Conservation (phyloP, 805 yeast genomes). For the Schwanniomyces pseudopolymorphus region DNA sequence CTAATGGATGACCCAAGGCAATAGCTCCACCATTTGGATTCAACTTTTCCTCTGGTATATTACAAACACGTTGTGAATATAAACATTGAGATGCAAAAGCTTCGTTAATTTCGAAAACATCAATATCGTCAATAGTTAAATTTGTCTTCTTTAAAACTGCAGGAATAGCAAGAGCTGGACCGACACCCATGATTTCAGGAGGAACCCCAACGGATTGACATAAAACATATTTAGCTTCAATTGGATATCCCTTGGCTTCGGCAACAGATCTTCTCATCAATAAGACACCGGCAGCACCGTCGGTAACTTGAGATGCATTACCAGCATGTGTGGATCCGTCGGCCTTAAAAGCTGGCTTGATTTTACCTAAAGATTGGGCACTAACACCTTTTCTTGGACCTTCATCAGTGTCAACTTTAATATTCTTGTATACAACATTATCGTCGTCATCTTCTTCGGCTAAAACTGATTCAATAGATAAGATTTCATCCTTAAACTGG, state of each 20-base stretch:
- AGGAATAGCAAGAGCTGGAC: constrained; percentile 96
- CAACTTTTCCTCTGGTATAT: constrained; percentile 60
- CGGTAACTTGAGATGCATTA: constrained; percentile 93
- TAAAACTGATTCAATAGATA: constrained; percentile 69
- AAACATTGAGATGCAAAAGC: constrained; percentile 96
- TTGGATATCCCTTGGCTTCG: constrained; percentile 64
- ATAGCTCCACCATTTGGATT: constrained; percentile 97
- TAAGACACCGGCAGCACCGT: constrained; percentile 91
- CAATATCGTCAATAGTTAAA: constrained; percentile 62
- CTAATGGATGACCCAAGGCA: constrained; percentile 88
- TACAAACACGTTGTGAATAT: constrained; percentile 64
- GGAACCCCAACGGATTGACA: constrained; percentile 89
- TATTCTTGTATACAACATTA: constrained; percentile 41
- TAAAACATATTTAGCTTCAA: constrained; percentile 77
- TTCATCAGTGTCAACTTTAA: constrained; percentile 67
- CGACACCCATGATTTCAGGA: constrained; percentile 97
- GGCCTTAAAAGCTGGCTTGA: constrained; percentile 83
- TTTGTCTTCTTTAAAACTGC: constrained; percentile 64
- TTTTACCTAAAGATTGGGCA: constrained; percentile 66
- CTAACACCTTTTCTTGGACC: constrained; percentile 91
- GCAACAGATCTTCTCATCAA: constrained; percentile 87
- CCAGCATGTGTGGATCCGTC: constrained; percentile 94
- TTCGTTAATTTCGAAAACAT: constrained; percentile 87
- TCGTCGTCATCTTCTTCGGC: constrained; percentile 61
- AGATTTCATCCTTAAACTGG: constrained; percentile 82